Base-by-base conservation (phyloP, 495 filamentous ascomycete genomes). In the Penicillium subrubescens region DNA sequence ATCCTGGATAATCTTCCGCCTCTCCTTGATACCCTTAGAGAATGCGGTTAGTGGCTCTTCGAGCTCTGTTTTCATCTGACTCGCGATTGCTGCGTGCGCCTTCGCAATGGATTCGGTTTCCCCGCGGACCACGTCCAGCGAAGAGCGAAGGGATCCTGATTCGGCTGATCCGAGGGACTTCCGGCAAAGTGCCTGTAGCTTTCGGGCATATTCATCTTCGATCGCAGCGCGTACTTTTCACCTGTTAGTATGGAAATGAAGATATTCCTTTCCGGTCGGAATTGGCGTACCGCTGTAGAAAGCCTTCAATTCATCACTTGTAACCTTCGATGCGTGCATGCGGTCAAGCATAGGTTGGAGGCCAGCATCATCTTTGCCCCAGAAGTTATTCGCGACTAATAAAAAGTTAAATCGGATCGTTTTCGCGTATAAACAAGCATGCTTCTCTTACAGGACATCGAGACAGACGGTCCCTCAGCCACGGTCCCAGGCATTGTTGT, bases 291-390 rank as follows among this genome's bases (percentile, higher is more conserved):
- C 84, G 66, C 83, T 89, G 72, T 99, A 99, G 81, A 98, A 99
- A 12, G 86, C 79, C 71, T 93, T 93, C 57, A 99, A 77, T 76
- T 99, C 96, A 72, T 99, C 96, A 75, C 90, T 95, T 12, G 96
- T 97, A 64, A 90, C 84, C 82, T 99, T 99, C 35, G 96, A 90
- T 82, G 89, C 90, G 74, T 94, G 92, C 92, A 99, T 96, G 72
- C 96, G 94, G 73, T 96, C 92, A 46, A 99, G 86, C 77, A 99
- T 87, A 59, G 96, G 96, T 50, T 84, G 83, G 67, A 98, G 91
- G 67, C 96, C 96, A 44, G 96, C 96, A 82, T 99, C 96, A 75
- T 99, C 93, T 83, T 94, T 97, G 64, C 96, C 96, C 96, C 96
- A 99, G 79, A 99, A 99, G 75, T 99, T 98, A 80, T 98, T 98